These are phyloP conservation scores for Dryas integrifolia DNA, from an alignment of 331 rosid genomes.

Conservation along the genomic window DNA sequence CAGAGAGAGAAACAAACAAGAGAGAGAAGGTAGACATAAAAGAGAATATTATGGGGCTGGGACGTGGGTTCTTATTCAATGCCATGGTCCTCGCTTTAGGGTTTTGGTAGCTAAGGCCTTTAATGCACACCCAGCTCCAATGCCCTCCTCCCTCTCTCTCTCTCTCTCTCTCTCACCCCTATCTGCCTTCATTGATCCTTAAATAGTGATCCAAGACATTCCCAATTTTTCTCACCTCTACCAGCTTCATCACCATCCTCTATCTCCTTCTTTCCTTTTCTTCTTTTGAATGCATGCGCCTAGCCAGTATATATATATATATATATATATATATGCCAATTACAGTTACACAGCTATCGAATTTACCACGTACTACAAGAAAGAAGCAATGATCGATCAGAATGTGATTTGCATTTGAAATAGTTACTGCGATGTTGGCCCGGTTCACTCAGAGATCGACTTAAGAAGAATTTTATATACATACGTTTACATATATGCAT, in stretches of 20 bases:
- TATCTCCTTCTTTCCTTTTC: background rate
- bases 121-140: constrained; percentile 19
- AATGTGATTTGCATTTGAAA: constrained; percentile 11
- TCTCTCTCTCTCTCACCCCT: no score
- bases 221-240: constrained; percentile 5
- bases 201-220: constrained; percentile 21
- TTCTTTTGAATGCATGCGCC: background rate
- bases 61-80: background rate
- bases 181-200: background rate
- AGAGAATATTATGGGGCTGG: constrained; percentile 15
- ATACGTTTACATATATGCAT: no score
- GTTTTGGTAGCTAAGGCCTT: constrained; percentile 30
- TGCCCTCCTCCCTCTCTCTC: background rate
- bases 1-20: background rate
- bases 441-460: constrained; percentile 35
- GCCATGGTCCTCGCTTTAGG: constrained; percentile 24
- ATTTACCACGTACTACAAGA: no score
- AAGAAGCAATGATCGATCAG: no score
- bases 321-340: no score
- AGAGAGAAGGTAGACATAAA: background rate
- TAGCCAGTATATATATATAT: no score
- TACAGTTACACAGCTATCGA: no score
- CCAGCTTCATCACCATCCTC: background rate
- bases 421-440: constrained; percentile 40
- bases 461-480: background rate